phyloP scores from a whole-genome alignment of 371 early-diverging fungal species.

The Mortierella sp. region DNA sequence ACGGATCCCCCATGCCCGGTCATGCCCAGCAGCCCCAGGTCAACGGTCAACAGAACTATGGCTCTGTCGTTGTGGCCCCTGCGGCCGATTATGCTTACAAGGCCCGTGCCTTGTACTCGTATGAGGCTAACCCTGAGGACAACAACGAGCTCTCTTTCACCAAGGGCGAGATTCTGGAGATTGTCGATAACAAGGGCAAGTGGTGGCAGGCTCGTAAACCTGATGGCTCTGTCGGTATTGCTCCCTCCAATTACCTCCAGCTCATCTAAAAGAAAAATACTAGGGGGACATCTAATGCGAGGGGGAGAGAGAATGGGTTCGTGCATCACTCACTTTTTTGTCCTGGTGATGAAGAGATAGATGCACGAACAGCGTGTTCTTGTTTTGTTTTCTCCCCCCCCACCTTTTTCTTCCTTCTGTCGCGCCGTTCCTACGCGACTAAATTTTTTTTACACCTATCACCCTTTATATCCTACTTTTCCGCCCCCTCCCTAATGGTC shows the following conservation, averaged over 20 bases:
- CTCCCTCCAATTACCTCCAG: conserved; percentile 88
- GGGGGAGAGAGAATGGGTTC: background rate
- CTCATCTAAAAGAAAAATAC: conserved; percentile 23
- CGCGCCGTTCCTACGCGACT: background rate
- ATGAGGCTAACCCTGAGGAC: conserved; percentile 90
- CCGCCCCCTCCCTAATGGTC: background rate
- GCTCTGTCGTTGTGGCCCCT: conserved; percentile 55
- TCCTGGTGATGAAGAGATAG: background rate
- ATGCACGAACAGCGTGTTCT: background rate
- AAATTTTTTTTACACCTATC: background rate
- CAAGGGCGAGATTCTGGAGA: conserved; percentile 89
- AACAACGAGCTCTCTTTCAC: conserved; percentile 91
- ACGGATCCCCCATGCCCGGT: conserved; percentile 28
- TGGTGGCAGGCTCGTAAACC: conserved; percentile 95
- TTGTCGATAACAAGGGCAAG: conserved; percentile 92
- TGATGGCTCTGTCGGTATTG: conserved; percentile 91
- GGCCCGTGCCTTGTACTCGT: conserved; percentile 74
- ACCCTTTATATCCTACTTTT: background rate
- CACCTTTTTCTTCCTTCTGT: background rate
- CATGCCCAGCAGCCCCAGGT: background rate
- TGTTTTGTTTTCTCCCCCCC: background rate
- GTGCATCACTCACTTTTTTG: background rate
- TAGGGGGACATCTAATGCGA: too few species aligned
- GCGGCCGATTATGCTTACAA: conserved; percentile 62
- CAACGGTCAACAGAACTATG: conserved; percentile 32